Base-by-base conservation (phyloP, 1,284 basidiomycete species). In the Neolentinus lepideus region DNA sequence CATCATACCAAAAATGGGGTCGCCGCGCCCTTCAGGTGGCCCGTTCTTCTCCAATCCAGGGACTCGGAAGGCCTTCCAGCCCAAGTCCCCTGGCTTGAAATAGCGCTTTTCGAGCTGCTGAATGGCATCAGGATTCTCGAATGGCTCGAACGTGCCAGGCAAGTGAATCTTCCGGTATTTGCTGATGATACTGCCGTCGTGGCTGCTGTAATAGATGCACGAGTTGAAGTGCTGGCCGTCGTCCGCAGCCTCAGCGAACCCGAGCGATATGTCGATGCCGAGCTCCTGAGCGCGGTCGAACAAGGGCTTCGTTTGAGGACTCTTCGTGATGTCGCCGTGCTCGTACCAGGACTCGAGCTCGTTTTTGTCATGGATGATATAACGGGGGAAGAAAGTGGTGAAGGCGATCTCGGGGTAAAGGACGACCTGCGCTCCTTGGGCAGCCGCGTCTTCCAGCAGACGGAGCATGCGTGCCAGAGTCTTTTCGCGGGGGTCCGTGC, bases 31-130 rank as follows among this genome's bases (percentile, higher is more conserved):
- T 38, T 54, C 56, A 47, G 51, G 48, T 19, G 38, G 38, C 19
- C 19, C 38, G 16, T 43, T 21, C 19, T 43, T 43, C 38, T 43
- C 38, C 38, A 59, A 53, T 2, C 46, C 51, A 35, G 53, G 56
- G 9, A 51, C 58, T 29, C 58, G 56, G 51, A 59, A 59, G 16
- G 58, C 58, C 24, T 54, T 54, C 36, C 57, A 59, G 14, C 58
- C 58, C 22, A 59, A 54, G 29, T 59, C 35, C 9, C 58, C 58
- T 8, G 58, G 58, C 50, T 51, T 59, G 43, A 59, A 59, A 43
- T 59, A 59, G 19, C 58, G 56, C 35, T 59, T 59, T 51, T 59
- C 58, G 12, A 59, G 58, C 38, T 59, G 58, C 43, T 59, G 57
- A 8, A 56, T 57, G 12, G 58, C 57, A 21, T 55, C 50, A 16